phyloP scores from a whole-genome alignment of 1,139 yeast genomes.

The Neolecta irregularis region DNA sequence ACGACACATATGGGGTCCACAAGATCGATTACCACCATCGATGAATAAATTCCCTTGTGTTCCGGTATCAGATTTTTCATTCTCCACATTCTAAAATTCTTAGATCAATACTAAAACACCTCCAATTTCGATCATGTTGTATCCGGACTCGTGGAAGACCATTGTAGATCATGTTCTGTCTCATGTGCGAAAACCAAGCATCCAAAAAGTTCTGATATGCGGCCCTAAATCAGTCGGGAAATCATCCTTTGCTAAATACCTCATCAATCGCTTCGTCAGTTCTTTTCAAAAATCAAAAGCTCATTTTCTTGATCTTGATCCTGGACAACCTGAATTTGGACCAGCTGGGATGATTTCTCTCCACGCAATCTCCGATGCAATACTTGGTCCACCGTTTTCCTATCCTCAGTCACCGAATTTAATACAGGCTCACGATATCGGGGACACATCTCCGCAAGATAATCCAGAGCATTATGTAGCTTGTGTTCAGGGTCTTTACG shows the following conservation, averaged over 20 bases:
- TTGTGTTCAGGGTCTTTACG: conserved; percentile 32
- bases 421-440: conserved; percentile 38
- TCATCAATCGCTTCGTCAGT: conserved; percentile 33
- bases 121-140: neutral
- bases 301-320: conserved; percentile 63
- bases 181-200: conserved; percentile 9
- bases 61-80: conserved; percentile 7
- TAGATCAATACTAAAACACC: conserved; percentile 16
- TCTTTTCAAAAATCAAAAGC: conserved; percentile 9
- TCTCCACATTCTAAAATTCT: conserved; percentile 13
- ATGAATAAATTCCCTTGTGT: conserved; percentile 14
- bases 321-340: conserved; percentile 78
- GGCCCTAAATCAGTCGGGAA: conserved; percentile 77
- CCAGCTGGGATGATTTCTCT: conserved; percentile 50
- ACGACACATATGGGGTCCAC: neutral
- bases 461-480: conserved; percentile 44
- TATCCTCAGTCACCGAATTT: conserved; percentile 21
- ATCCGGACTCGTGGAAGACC: conserved; percentile 5
- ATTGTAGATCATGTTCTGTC: conserved; percentile 8
- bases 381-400: conserved; percentile 23
- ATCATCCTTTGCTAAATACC: conserved; percentile 48
- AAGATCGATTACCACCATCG: neutral
- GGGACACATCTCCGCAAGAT: conserved; percentile 58
- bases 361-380: conserved; percentile 21
- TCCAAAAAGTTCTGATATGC: conserved; percentile 28